Base-by-base conservation (phyloP, 192 early-diverging fungal genomes). In the Allomyces arbusculus region DNA sequence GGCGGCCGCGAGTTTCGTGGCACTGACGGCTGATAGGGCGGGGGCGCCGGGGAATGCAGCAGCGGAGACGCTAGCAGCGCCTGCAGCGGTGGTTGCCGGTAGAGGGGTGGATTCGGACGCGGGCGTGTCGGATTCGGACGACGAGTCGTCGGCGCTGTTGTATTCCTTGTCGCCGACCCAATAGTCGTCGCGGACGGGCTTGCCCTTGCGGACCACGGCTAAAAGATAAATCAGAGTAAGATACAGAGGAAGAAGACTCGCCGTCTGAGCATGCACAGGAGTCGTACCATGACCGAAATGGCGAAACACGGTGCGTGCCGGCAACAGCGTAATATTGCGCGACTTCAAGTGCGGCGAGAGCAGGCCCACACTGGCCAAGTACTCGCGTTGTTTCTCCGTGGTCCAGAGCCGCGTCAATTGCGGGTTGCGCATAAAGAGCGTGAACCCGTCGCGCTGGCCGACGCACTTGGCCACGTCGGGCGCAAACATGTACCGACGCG, bases 381-480 rank as follows among this genome's bases (percentile, higher is more conserved):
- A 63, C 16, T 71, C 67, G 64, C 75, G 72, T 64, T 82, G 78
- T 33, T 76, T 71, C 14, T 76, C 75, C 10, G 65, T 72, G 24
- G 71, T 76, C 45, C 65, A 70, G 16, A 82, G 25, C 12, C 78
- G 72, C 19, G 66, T 69, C 28, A 82, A 61, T 45, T 76, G 65
- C 23, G 71, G 69, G 69, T 79, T 78, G 22, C 70, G 73, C 28
- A 78, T 67, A 63, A 80, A 80, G 63, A 82, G 76, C 23, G 80
- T 77, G 70, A 78, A 80, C 26, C 78, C 74, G 69, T 82, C 81
- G 44, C 81, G 69, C 69, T 74, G 79, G n/a, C 74, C 74, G 1
- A 82, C 66, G 10, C 67, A 24, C 50, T 76, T 77, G 12, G 78
- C 65, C 16, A 77, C 78, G 58, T 82, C 81, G 24, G 78, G 67